These are phyloP conservation scores for Barnettozyma sucrosica DNA, from an alignment of 805 yeast species.

Conservation along the genomic window DNA sequence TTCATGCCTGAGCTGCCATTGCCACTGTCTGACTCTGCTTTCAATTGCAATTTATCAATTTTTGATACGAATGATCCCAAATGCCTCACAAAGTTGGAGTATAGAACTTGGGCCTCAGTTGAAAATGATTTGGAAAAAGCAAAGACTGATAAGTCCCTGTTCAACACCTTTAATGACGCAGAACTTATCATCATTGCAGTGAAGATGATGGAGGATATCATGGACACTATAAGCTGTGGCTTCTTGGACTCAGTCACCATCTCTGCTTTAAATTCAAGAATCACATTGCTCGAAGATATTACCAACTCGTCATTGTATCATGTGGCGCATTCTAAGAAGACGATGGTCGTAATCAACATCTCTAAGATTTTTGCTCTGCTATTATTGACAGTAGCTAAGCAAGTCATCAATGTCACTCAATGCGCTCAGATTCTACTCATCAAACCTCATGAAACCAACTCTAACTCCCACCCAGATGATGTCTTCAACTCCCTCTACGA, in stretches of 20 bases:
- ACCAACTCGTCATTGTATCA: constrained; percentile 18
- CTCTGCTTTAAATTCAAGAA: constrained; percentile 21
- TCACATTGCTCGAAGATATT: constrained; percentile 20
- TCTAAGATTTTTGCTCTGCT: constrained; percentile 30
- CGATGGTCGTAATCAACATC: constrained; percentile 31
- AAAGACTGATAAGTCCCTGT: constrained; percentile 2
- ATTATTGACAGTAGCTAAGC: constrained; percentile 25
- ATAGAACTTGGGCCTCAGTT: constrained; percentile 17
- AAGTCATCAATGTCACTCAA: constrained; percentile 26
- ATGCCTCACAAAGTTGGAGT: constrained; percentile 9
- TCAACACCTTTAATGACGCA: constrained; percentile 23
- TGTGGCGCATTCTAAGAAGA: constrained; percentile 24
- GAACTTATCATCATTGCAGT: constrained; percentile 27
- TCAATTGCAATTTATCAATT: constrained; percentile 18
- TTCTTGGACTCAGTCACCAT: constrained; percentile 24
- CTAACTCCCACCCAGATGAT: constrained; percentile 24
- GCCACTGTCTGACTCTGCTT: constrained; percentile 26
- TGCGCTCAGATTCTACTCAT: constrained; percentile 33
- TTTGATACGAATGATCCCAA: constrained; percentile 17
- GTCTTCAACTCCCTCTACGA: constrained; percentile 24
- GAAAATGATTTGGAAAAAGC: constrained; percentile 14
- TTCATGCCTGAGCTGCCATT: constrained; percentile 31
- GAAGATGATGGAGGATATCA: constrained; percentile 29
- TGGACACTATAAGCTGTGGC: constrained; percentile 29
- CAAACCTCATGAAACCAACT: constrained; percentile 28